Percentiles rank a stretch among this genome's conserved stretches.
Conservation (phyloP, 2,329 filamentous ascomycete genomes). For the Botryosphaeria dothidea region DNA sequence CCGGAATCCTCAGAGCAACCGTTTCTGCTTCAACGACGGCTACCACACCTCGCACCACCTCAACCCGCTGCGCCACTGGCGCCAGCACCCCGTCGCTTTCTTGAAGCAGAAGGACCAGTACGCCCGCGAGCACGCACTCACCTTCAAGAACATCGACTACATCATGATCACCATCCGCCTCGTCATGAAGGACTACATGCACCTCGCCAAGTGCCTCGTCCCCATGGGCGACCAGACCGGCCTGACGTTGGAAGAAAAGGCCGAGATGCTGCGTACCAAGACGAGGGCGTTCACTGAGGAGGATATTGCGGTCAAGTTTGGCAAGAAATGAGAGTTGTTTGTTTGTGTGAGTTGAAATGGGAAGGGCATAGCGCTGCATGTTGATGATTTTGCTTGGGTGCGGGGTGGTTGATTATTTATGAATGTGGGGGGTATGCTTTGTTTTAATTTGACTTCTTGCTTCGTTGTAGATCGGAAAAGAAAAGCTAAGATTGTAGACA, state of each 20-base stretch:
- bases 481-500: no score
- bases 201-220: conserved; percentile 69
- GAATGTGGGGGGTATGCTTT: no score
- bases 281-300: conserved; percentile 67
- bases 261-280: conserved; percentile 63
- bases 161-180: conserved; percentile 71
- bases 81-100: conserved; percentile 75
- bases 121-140: conserved; percentile 65
- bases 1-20: conserved; percentile 62
- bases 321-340: conserved; percentile 24
- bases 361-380: no score
- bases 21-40: conserved; percentile 80
- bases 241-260: conserved; percentile 65
- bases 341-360: no score
- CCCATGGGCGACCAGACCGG: conserved; percentile 71
- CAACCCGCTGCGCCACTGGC: conserved; percentile 77
- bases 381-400: no score
- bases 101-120: conserved; percentile 69
- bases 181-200: conserved; percentile 69
- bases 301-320: conserved; percentile 63
- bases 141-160: conserved; percentile 82
- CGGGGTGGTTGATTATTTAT: no score
- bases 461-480: no score
- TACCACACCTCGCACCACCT: conserved; percentile 82
- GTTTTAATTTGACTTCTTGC: no score